phyloP scores from a whole-genome alignment of 306 rosid genomes.

The Casuarina glauca region DNA sequence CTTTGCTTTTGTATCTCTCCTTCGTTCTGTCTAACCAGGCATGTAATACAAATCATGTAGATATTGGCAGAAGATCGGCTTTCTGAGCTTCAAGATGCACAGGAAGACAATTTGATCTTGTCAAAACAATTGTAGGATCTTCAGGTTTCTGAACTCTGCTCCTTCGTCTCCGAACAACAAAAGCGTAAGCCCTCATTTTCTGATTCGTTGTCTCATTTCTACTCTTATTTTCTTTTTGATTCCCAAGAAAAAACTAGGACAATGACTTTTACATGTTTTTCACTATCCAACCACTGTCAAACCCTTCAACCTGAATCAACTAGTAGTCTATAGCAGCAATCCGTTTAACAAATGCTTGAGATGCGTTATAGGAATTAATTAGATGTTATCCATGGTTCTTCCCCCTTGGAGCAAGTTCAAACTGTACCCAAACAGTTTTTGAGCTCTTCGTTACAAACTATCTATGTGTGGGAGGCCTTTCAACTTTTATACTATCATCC shows the following conservation, averaged over 20 bases:
- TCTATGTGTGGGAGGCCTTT: no score
- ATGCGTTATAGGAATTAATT: conserved; percentile 78
- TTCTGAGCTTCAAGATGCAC: conserved; percentile 80
- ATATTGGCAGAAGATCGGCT: conserved; percentile 73
- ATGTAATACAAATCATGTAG: conserved; percentile 41
- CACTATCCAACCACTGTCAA: conserved; percentile 29
- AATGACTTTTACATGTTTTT: neutral
- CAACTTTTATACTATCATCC: no score
- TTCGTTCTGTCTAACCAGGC: conserved; percentile 17
- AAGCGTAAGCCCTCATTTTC: no score
- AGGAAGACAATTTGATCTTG: conserved; percentile 60
- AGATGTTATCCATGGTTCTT: conserved; percentile 94
- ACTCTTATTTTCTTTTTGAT: no score
- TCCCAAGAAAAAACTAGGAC: no score
- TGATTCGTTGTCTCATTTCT: no score
- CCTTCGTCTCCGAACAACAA: no score
- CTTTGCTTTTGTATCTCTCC: conserved; percentile 17
- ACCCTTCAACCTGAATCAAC: conserved; percentile 35
- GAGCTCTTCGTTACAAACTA: no score
- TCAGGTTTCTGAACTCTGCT: conserved; percentile 54
- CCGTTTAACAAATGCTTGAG: conserved; percentile 33
- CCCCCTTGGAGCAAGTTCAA: conserved; percentile 99
- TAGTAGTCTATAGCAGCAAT: conserved; percentile 37
- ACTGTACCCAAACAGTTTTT: conserved; percentile 44
- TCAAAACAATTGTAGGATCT: conserved; percentile 75